Evolutionary conservation across 2,329 filamentous ascomycete genomes (phyloP).

Genomic region (Colletotrichum simmondsii): DNA sequence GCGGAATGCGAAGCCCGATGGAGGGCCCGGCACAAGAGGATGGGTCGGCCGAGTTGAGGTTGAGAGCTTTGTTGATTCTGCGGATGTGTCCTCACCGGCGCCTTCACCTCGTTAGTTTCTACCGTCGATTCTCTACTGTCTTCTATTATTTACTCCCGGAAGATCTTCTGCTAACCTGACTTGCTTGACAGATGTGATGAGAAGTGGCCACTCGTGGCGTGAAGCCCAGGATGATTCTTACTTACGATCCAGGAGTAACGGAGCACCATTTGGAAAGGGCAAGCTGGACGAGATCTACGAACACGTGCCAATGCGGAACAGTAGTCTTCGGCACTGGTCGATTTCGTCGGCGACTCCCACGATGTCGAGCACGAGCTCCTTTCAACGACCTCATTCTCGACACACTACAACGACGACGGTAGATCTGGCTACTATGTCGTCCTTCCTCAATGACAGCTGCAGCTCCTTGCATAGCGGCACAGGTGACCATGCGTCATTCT

Average conservation of each 20-base stretch:
- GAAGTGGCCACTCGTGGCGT: conserved; percentile 28
- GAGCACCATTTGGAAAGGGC: conserved; percentile 38
- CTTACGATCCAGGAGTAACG: conserved; percentile 38
- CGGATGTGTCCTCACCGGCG: conserved; percentile 26
- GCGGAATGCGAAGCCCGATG: conserved; percentile 5
- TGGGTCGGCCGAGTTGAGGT: conserved; percentile 33
- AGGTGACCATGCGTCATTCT: conserved; percentile 32
- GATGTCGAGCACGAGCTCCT: conserved; percentile 52
- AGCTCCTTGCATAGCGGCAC: conserved; percentile 30
- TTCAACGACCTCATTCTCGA: conserved; percentile 51
- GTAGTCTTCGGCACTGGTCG: conserved; percentile 53
- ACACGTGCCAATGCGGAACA: conserved; percentile 47
- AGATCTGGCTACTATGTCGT: conserved; percentile 44
- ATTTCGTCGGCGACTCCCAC: conserved; percentile 53
- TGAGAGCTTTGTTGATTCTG: conserved; percentile 31
- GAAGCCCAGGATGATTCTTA: conserved; percentile 32
- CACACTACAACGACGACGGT: conserved; percentile 59
- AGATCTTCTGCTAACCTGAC: neutral
- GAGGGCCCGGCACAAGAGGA: conserved; percentile 5
- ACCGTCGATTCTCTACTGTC: conserved; percentile 27
- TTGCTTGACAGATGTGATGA: conserved; percentile 27
- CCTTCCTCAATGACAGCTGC: conserved; percentile 27
- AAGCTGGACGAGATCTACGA: conserved; percentile 49
- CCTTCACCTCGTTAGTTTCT: conserved; percentile 42
- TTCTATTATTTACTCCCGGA: neutral